These are phyloP conservation scores for Neodidymelliopsis sp. DNA, from an alignment of 2,329 filamentous ascomycete species.

Conservation along the genomic window DNA sequence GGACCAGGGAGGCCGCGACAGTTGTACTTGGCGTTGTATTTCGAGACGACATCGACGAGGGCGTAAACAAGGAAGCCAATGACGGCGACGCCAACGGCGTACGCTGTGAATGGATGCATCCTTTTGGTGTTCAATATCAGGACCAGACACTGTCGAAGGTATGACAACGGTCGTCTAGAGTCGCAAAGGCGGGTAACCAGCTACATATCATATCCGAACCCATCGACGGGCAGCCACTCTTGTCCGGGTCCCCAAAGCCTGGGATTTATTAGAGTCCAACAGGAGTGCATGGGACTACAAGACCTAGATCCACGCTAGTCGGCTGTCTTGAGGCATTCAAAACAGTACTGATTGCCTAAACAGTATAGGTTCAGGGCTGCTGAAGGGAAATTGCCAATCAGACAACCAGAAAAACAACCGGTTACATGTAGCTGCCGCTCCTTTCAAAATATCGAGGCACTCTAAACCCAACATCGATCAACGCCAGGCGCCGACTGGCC, in stretches of 20 bases:
- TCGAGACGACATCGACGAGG: constrained; percentile 44
- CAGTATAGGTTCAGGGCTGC: background rate
- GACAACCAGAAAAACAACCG: background rate
- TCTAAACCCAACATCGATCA: background rate
- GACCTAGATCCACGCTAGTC: background rate
- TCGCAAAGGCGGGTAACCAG: constrained; percentile 10
- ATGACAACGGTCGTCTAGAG: constrained; percentile 7
- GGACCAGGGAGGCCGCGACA: constrained; percentile 52
- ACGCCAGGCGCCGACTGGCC: constrained; percentile 11
- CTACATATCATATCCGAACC: constrained; percentile 27
- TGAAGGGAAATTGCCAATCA: background rate
- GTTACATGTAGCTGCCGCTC: background rate
- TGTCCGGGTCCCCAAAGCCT: constrained; percentile 34
- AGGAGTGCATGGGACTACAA: constrained; percentile 13
- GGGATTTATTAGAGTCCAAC: constrained; percentile 18
- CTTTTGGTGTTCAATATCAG: constrained; percentile 2
- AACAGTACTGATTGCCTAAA: constrained; percentile 1
- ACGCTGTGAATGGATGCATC: constrained; percentile 53
- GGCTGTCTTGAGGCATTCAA: background rate
- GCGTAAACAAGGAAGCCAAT: constrained; percentile 48
- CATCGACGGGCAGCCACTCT: constrained; percentile 11
- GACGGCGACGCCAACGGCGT: constrained; percentile 47
- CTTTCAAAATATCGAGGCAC: background rate
- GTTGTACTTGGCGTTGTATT: constrained; percentile 49
- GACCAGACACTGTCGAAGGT: background rate